Base-by-base conservation (phyloP, 345 rosid species). In the Boechera divaricarpa region DNA sequence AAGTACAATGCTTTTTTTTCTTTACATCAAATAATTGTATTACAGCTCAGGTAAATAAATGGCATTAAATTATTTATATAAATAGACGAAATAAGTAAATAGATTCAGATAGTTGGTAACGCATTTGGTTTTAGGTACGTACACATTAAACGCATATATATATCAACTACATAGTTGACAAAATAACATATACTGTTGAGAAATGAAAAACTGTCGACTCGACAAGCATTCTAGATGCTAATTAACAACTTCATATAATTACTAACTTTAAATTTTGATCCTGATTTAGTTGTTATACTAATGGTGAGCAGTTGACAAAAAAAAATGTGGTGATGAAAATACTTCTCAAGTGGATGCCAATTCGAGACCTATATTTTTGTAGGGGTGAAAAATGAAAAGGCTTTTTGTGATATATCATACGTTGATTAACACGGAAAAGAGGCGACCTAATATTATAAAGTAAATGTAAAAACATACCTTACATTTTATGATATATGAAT, bases 81-180 rank as follows among this genome's bases (percentile, higher is more conserved):
- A 18, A 10, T n/a, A 56, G 2, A 11, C 39, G 15, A 18, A 10
- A 9, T 32, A 60, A 24, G 57, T 74, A 44, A 32, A 55, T 66
- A 61, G 44, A 38, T 48, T 36, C 73, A 67, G 60, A 67, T 26
- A 58, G 79, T 67, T 58, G 79, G 79, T 75, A 75, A 48, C 39
- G 73, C 67, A 67, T 75, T 67, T 75, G 60, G 57, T 75, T 66
- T 42, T 75, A 56, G 55, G 73, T 75, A 58, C 60, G 53, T 38
- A 5, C 15, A 75, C 60, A 67, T 75, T 75, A 29, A 75, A 58
- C 51, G 13, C 74, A 49, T 48, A 48, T 67, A 49, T 48, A 48
- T 67, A 58, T 67, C 67, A 75, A 75, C 67, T 58, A 36, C 44
- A 62, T 64, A 38, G 76, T 72, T 51, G 76, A 72, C 69, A 72